Evolutionary conservation across 2,329 filamentous ascomycete genomes (phyloP).

Genomic region (Fusarium sp.): DNA sequence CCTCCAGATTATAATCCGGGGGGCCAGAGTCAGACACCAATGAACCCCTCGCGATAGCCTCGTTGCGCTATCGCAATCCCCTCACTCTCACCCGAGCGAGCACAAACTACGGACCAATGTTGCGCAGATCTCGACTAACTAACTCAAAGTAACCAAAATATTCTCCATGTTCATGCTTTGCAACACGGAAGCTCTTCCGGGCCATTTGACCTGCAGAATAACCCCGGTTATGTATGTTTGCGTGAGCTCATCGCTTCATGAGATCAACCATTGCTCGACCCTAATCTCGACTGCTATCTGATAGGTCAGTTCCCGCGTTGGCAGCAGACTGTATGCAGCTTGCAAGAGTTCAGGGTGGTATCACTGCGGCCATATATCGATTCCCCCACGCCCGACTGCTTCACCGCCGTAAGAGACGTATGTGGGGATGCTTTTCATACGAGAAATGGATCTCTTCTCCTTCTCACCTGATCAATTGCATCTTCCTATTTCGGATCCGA

Average conservation of each 20-base stretch:
- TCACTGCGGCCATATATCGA: slow-evolving; percentile 33
- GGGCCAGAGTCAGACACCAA: slow-evolving; percentile 16
- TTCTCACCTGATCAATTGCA: slow-evolving; percentile 35
- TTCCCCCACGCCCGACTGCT: slow-evolving; percentile 31
- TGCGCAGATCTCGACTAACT: slow-evolving; percentile 21
- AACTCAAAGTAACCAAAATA: neutral
- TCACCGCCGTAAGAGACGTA: slow-evolving; percentile 32
- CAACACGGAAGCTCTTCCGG: slow-evolving; percentile 23
- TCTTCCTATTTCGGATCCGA: slow-evolving; percentile 27
- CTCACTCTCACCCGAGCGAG: neutral
- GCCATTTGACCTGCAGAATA: slow-evolving; percentile 32
- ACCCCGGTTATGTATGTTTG: slow-evolving; percentile 31
- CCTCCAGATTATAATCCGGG: slow-evolving; percentile 23
- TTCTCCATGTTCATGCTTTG: slow-evolving; percentile 29
- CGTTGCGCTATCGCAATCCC: slow-evolving; percentile 26
- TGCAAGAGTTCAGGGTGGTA: slow-evolving; percentile 37
- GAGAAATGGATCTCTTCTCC: slow-evolving; percentile 19
- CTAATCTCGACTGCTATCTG: slow-evolving; percentile 24
- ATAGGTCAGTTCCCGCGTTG: slow-evolving; percentile 26
- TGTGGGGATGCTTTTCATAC: slow-evolving; percentile 29
- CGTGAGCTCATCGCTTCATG: slow-evolving; percentile 27
- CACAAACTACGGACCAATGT: slow-evolving; percentile 4
- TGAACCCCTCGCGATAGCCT: slow-evolving; percentile 28
- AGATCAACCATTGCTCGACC: slow-evolving; percentile 20
- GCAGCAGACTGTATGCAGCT: slow-evolving; percentile 31